Evolutionary conservation across 306 rosid genomes (phyloP).

Genomic region (Dryas drummondii): DNA sequence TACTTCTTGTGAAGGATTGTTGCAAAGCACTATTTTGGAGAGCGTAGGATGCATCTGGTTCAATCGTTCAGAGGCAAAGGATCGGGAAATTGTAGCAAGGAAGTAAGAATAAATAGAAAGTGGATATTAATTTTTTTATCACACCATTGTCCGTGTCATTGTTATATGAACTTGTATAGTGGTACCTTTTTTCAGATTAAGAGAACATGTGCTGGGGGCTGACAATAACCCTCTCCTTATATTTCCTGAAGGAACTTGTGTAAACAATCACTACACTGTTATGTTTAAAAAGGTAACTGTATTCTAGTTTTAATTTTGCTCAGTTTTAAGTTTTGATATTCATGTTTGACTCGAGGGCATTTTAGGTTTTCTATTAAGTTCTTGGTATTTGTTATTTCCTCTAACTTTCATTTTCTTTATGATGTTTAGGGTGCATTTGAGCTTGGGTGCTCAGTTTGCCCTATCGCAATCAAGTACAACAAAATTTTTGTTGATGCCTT

Average conservation of each 20-base stretch:
- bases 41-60: conserved; percentile 94
- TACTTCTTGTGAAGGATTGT: conserved; percentile 56
- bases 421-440: conserved; percentile 93
- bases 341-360: neutral
- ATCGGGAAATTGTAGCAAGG: conserved; percentile 90
- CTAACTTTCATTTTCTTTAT: conserved; percentile 17
- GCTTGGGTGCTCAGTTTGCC: conserved; percentile 93
- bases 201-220: conserved; percentile 81
- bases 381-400: conserved; percentile 14
- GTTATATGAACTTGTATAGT: conserved; percentile 22
- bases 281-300: conserved; percentile 87
- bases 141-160: conserved; percentile 10
- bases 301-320: conserved; percentile 11
- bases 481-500: conserved; percentile 96
- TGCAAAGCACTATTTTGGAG: conserved; percentile 96
- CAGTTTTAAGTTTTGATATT: neutral
- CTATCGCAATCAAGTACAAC: conserved; percentile 91
- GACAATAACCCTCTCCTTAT: conserved; percentile 96
- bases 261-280: conserved; percentile 91
- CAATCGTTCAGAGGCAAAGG: conserved; percentile 89
- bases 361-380: neutral
- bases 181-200: conserved; percentile 52
- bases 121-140: conserved; percentile 9
- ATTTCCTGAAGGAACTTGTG: conserved; percentile 99
- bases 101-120: conserved; percentile 55